These are phyloP conservation scores for Cyclotella kingstonii DNA, from an alignment of 108 stramenopile genomes.

Conservation along the genomic window DNA sequence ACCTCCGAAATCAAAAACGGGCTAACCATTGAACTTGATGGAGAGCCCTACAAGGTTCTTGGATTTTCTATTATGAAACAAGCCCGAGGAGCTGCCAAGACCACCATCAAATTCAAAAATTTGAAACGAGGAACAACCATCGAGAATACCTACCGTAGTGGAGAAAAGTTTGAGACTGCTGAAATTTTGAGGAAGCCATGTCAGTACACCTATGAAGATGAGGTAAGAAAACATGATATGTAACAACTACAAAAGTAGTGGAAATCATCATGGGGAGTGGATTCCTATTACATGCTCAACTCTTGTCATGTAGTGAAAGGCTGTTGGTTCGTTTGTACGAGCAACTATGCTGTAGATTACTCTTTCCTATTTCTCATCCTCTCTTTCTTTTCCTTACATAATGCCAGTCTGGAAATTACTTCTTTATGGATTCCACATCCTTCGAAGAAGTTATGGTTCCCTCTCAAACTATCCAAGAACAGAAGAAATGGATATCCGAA, in stretches of 20 bases:
- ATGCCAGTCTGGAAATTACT: conserved; percentile 60
- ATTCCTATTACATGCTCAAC: no score
- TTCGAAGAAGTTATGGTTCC: conserved; percentile 86
- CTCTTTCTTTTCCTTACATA: no score
- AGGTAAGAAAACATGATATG: conserved; percentile 38
- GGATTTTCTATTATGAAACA: conserved; percentile 92
- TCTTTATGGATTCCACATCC: conserved; percentile 90
- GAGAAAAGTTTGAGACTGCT: conserved; percentile 89
- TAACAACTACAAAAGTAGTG: no score
- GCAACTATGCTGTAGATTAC: no score
- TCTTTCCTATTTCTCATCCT: no score
- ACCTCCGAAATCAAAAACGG: conserved; percentile 96
- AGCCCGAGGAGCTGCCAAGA: conserved; percentile 89
- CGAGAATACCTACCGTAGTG: conserved; percentile 94
- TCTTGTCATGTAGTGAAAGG: no score
- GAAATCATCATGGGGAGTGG: no score
- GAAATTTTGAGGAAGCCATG: conserved; percentile 77
- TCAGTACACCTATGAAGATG: conserved; percentile 88
- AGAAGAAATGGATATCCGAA: conserved; percentile 80
- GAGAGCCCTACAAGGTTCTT: conserved; percentile 86
- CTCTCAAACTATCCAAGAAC: conserved; percentile 58
- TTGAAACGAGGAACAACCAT: conserved; percentile 86
- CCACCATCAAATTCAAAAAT: conserved; percentile 94
- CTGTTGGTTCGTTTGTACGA: no score
- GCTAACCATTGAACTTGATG: conserved; percentile 90